Conservation (phyloP, 306 rosid genomes). For the Begonia masoniana region DNA sequence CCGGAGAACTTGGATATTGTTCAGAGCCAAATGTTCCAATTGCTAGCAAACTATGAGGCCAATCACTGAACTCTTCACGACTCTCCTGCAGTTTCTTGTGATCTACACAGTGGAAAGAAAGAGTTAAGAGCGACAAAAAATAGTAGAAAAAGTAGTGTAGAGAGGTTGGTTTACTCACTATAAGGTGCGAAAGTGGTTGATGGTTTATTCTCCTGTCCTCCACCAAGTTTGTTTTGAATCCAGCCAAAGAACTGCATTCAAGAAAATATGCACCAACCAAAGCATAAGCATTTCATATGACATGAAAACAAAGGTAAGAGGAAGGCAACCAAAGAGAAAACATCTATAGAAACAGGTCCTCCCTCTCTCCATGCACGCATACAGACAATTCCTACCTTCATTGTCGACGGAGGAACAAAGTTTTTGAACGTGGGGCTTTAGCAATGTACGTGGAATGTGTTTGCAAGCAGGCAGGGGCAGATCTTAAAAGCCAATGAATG, state of each 20-base stretch:
- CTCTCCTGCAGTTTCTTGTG: conserved; percentile 50
- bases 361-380: too few relatives aligned
- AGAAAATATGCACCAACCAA: conserved; percentile 3
- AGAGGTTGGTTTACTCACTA: conserved; percentile 35
- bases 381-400: too few relatives aligned
- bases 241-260: conserved; percentile 68
- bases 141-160: background rate
- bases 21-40: conserved; percentile 87
- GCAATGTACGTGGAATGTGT: too few relatives aligned
- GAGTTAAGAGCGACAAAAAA: background rate
- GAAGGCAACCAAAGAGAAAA: too few relatives aligned
- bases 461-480: conserved; percentile 14
- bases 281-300: too few relatives aligned
- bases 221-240: conserved; percentile 79
- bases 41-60: conserved; percentile 84
- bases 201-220: conserved; percentile 52
- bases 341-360: too few relatives aligned
- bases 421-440: too few relatives aligned
- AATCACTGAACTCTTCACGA: conserved; percentile 82
- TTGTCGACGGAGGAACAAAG: too few relatives aligned
- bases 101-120: conserved; percentile 23
- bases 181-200: conserved; percentile 25
- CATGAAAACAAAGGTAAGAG: too few relatives aligned
- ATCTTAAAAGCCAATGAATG: conserved; percentile 39
- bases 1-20: conserved; percentile 23